phyloP scores from a whole-genome alignment of 345 rosid species.

The Crucihimalaya himalaica region DNA sequence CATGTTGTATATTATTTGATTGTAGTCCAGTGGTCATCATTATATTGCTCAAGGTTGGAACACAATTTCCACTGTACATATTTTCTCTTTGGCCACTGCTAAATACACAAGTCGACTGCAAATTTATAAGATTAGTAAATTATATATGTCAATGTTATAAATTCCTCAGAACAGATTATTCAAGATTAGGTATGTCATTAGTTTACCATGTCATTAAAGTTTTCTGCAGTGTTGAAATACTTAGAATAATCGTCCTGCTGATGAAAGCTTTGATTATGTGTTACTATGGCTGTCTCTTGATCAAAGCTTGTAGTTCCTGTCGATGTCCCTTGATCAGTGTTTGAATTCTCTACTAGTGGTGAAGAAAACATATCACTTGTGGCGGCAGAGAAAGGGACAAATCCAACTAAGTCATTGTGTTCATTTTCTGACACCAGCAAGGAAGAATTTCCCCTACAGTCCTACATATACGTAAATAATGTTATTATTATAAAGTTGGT shows the following conservation, averaged over 20 bases:
- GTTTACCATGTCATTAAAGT: constrained; percentile 16
- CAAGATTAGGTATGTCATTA: background rate
- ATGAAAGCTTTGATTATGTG: constrained; percentile 25
- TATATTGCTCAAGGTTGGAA: background rate
- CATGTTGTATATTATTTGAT: constrained; percentile 14
- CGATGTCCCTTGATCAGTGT: constrained; percentile 6
- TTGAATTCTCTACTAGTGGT: background rate
- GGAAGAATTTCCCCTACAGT: background rate
- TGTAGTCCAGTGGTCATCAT: constrained; percentile 13
- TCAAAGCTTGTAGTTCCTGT: constrained; percentile 4
- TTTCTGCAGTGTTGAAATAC: background rate
- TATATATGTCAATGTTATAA: background rate
- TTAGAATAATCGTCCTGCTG: background rate
- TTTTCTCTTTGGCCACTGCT: constrained; percentile 14
- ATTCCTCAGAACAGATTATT: background rate
- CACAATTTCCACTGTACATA: background rate
- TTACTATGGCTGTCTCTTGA: background rate
- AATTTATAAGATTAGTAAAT: background rate
- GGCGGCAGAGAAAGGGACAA: background rate
- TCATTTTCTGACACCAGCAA: constrained; percentile 18
- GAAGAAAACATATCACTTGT: constrained; percentile 1
- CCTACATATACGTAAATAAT: background rate
- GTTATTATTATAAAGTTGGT: background rate
- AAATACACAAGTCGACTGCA: constrained; percentile 3
- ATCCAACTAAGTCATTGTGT: background rate